Percentiles rank a stretch among this genome's conserved stretches.
These are phyloP conservation scores for Colletotrichum eremochloae DNA, from an alignment of 2,329 filamentous ascomycete species.

Conservation along the genomic window DNA sequence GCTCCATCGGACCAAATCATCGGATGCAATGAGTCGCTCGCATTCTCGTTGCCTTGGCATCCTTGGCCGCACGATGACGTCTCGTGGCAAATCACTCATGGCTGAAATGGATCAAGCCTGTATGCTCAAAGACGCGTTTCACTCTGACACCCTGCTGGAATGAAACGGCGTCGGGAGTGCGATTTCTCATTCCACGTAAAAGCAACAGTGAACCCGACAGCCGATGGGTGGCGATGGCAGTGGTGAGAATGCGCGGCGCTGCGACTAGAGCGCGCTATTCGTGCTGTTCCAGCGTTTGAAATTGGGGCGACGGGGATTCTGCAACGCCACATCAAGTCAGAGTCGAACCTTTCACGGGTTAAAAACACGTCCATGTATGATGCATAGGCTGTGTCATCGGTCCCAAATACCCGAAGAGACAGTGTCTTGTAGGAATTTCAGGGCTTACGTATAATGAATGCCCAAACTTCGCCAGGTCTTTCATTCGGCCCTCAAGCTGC, in stretches of 20 bases:
- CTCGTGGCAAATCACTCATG: constrained; percentile 10
- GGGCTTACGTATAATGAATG: constrained; percentile 3
- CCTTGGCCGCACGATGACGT: constrained; percentile 21
- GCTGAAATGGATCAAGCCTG: constrained; percentile 8
- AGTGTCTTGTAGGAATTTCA: not conserved
- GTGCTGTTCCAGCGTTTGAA: constrained; percentile 11
- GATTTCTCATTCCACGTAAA: constrained; percentile 1
- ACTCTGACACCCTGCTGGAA: constrained; percentile 30
- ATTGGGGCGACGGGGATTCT: constrained; percentile 18
- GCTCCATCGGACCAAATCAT: not conserved
- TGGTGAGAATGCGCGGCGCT: constrained; percentile 27
- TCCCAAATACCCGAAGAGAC: not conserved
- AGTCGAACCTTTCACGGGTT: constrained; percentile 5
- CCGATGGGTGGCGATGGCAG: constrained; percentile 7
- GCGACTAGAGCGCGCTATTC: constrained; percentile 3
- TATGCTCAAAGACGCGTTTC: constrained; percentile 23
- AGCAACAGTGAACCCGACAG: not conserved
- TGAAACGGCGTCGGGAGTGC: constrained; percentile 17
- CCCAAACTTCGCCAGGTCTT: not conserved
- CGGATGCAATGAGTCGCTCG: not conserved
- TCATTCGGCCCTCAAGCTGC: not conserved
- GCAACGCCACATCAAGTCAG: constrained; percentile 21
- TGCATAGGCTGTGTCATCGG: constrained; percentile 3
- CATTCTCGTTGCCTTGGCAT: not conserved
- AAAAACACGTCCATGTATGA: not conserved